Percentiles rank a stretch among this genome's conserved stretches.
Evolutionary conservation across 306 rosid species (phyloP).

Genomic region (Crataegus laevigata): DNA sequence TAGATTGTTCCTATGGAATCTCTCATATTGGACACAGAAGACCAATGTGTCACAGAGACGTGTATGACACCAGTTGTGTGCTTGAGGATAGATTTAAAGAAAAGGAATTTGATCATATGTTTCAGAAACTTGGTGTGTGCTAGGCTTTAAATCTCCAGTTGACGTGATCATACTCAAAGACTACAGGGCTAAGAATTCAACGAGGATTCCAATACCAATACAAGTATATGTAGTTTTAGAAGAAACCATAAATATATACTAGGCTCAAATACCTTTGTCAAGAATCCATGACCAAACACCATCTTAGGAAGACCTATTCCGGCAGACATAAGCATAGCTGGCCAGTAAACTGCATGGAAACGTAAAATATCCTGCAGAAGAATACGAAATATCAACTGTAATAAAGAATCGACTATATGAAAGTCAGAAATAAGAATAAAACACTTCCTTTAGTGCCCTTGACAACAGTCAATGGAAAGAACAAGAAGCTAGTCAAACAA

Average conservation of each 20-base stretch:
- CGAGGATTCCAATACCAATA: constrained; percentile 1
- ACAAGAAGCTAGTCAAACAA: background rate
- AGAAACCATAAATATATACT: constrained; percentile 12
- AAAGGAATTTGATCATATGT: background rate
- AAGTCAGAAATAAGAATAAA: background rate
- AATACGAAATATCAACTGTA: constrained; percentile 4
- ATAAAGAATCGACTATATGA: background rate
- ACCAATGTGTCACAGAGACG: background rate
- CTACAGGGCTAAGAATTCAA: background rate
- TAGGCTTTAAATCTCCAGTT: background rate
- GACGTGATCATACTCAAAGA: background rate
- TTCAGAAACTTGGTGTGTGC: background rate
- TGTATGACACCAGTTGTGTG: background rate
- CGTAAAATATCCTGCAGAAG: constrained; percentile 81
- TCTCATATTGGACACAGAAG: background rate
- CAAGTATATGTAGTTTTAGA: constrained; percentile 3
- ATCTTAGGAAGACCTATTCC: constrained; percentile 82
- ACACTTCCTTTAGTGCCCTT: background rate
- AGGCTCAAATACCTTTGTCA: constrained; percentile 70
- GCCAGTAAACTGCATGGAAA: constrained; percentile 97
- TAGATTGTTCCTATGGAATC: background rate
- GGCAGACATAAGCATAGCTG: constrained; percentile 97
- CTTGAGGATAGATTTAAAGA: background rate
- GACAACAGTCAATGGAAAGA: background rate
- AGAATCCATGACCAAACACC: constrained; percentile 96